Base-by-base conservation (phyloP, 78 protist species). In the Dictyostelium purpureum region DNA sequence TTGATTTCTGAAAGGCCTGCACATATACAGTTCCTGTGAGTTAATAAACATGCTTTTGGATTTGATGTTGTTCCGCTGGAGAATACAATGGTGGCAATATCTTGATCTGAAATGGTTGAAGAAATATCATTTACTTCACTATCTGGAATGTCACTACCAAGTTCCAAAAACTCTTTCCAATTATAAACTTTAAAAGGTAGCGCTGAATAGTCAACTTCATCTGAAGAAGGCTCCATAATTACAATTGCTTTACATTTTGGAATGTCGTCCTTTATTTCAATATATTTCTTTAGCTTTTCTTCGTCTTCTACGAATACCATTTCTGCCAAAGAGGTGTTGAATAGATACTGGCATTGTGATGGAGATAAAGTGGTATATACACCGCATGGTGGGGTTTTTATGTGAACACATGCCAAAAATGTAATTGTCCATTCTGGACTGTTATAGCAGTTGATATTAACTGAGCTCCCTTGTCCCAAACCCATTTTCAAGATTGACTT, bases 341-440 rank as follows among this genome's bases (percentile, higher is more conserved):
- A 63, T 37, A 90, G 79, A 66, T 80, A 90, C 45, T 79, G 67
- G 45, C 88, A 74, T 63, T 88, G 93, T n/a, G 37, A 10, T n/a
- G 83, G 79, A 9, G 93, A 51, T 21, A 33, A 43, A 24, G 96
- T 89, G 61, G 95, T 87, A 87, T 94, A 96, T 54, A 96, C 77
- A 57, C 98, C 98, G 26, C 94, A 78, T 31, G 94, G 94, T 35
- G 94, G 3, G 38, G 92, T 96, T 21, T 93, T 94, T 1, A 96
- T 95, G 42, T 33, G 63, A 12, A 96, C 89, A 38, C 90, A 37
- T 21, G 93, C 98, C 1, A 88, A 51, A 42, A 51, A 77, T 19
- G 96, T 40, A 56, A 93, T 74, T 21, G 79, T 79, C 98, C 98
- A 96, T 57, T 96, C 98, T 80, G 94, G 95, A 43, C 89, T 75